phyloP scores from a whole-genome alignment of 192 early-diverging fungal species.

The Podochytrium sp. region DNA sequence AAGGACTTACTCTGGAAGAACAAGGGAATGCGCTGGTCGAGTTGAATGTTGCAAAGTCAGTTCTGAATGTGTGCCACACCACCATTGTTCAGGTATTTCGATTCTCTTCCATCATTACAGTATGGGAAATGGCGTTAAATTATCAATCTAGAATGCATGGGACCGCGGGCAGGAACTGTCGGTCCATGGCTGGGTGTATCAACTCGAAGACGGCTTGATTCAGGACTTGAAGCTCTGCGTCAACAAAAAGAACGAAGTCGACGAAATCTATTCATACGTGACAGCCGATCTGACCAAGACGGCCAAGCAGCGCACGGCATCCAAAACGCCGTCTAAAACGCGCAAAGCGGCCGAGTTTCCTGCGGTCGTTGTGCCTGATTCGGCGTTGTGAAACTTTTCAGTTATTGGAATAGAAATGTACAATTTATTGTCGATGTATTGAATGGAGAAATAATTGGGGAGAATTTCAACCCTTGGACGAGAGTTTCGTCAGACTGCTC shows the following conservation, averaged over 20 bases:
- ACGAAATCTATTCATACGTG: slow-evolving; percentile 1
- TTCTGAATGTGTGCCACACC: slow-evolving; percentile 73
- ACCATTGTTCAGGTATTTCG: slow-evolving; percentile 70
- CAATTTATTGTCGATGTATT: no score
- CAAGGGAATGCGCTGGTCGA: slow-evolving; percentile 44
- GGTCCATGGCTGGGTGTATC: slow-evolving; percentile 54
- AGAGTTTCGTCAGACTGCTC: no score
- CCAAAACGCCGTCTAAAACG: background rate
- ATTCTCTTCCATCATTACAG: no score
- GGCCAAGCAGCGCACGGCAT: background rate
- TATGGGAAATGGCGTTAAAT: no score
- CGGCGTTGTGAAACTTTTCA: no score
- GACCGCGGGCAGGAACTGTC: slow-evolving; percentile 68
- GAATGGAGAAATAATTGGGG: no score
- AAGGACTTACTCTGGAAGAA: background rate
- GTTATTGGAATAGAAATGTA: no score
- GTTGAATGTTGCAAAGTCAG: slow-evolving; percentile 79
- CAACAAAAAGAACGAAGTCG: slow-evolving; percentile 8
- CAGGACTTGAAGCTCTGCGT: slow-evolving; percentile 3
- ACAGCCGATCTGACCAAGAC: background rate
- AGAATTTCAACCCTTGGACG: no score
- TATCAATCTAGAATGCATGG: slow-evolving; percentile 72
- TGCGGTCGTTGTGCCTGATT: background rate
- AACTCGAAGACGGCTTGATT: slow-evolving; percentile 39
- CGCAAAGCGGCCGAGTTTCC: background rate